Evolutionary conservation across 2,329 filamentous ascomycete genomes (phyloP).

Genomic region (Thielaviopsis ethacetica): DNA sequence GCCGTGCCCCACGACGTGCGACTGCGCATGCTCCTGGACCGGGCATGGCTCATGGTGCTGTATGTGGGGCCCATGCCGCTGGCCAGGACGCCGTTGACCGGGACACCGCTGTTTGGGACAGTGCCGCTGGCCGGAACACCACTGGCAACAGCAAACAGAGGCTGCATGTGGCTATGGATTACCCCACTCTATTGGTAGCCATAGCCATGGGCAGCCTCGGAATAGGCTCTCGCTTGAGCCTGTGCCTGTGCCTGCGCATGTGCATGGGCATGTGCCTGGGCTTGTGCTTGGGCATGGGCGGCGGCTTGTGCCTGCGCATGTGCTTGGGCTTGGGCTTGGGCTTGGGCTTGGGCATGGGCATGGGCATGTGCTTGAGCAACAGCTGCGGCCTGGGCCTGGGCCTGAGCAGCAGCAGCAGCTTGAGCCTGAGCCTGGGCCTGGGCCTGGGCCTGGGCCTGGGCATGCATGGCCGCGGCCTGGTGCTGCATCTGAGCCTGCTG

Average conservation of each 20-base stretch:
- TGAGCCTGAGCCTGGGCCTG: no score
- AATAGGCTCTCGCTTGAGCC: neutral
- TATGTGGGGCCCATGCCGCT: neutral
- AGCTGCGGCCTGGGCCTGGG: no score
- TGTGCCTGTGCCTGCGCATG: constrained; percentile 8
- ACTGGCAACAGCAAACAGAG: neutral
- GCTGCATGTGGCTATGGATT: neutral
- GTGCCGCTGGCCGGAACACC: neutral
- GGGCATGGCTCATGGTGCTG: neutral
- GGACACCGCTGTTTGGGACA: neutral
- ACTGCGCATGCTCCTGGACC: no score
- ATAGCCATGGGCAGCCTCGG: constrained; percentile 4
- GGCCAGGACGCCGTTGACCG: neutral
- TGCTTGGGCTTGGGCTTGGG: constrained; percentile 25
- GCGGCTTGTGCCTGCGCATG: constrained; percentile 18
- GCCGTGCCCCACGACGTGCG: no score
- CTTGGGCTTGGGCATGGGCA: neutral
- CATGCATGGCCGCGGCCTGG: constrained; percentile 15
- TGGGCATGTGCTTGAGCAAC: neutral
- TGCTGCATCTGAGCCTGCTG: constrained; percentile 20
- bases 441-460: no score
- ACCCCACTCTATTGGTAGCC: constrained; percentile 7
- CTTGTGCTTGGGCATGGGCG: constrained; percentile 18
- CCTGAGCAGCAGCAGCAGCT: no score
- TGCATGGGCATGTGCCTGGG: constrained; percentile 8